Percentiles rank a stretch among this genome's conserved stretches.
Evolutionary conservation across 2,329 filamentous ascomycete genomes (phyloP).

Genomic region (Colletotrichum paranaense): DNA sequence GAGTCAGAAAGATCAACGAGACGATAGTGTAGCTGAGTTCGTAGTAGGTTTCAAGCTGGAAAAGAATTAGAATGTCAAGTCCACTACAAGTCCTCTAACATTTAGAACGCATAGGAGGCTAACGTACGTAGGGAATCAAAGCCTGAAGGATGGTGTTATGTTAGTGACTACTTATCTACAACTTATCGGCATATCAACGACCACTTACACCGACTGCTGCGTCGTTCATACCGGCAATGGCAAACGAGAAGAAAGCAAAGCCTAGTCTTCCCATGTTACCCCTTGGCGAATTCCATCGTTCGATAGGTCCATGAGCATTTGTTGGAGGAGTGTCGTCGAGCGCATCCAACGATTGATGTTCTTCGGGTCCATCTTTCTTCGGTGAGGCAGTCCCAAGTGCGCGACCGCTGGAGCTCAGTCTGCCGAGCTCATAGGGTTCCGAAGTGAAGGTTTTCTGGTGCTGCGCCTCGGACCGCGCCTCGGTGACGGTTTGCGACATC

Average conservation of each 20-base stretch:
- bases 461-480: constrained; percentile 17
- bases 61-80: not conserved
- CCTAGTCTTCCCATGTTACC: constrained; percentile 45
- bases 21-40: constrained; percentile 68
- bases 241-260: constrained; percentile 67
- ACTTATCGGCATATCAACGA: not conserved
- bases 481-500: constrained; percentile 36
- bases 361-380: constrained; percentile 16
- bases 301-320: constrained; percentile 24
- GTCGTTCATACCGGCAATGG: constrained; percentile 73
- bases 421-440: constrained; percentile 27
- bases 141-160: constrained; percentile 39
- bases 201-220: constrained; percentile 66
- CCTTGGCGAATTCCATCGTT: constrained; percentile 51
- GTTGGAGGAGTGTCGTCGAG: constrained; percentile 9
- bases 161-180: not conserved
- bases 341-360: not conserved
- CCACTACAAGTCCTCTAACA: accelerated
- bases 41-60: constrained; percentile 71
- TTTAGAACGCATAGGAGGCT: too few relatives aligned
- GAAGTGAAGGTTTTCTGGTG: constrained; percentile 2
- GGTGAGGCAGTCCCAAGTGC: not conserved
- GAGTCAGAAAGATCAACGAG: constrained; percentile 73
- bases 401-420: constrained; percentile 5
- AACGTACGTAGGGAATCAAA: constrained; percentile 52